These are phyloP conservation scores for Diplosphaera chodatii DNA, from an alignment of 139 green algal species.

Conservation along the genomic window DNA sequence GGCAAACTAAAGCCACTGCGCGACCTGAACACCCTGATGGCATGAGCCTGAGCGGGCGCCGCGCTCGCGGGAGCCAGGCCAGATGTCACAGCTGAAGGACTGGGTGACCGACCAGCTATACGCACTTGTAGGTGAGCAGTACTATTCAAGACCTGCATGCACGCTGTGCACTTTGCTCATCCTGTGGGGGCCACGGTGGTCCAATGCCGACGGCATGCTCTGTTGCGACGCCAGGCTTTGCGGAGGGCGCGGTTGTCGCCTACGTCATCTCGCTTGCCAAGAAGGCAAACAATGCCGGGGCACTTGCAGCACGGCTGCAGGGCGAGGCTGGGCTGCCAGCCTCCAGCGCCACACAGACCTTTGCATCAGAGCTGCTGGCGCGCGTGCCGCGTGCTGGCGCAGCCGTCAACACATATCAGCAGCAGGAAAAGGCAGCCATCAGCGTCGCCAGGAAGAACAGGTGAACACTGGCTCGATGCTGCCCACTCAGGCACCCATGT, in stretches of 20 bases:
- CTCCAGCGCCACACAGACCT: constrained; percentile 34
- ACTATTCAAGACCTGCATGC: too few relatives aligned
- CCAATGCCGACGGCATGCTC: too few relatives aligned
- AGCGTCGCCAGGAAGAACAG: neutral
- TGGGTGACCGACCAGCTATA: constrained; percentile 78
- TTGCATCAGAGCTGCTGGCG: constrained; percentile 54
- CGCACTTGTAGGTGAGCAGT: constrained; percentile 57
- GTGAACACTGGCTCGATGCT: too few relatives aligned
- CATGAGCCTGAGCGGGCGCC: neutral
- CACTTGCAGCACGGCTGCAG: neutral
- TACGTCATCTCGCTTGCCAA: constrained; percentile 35
- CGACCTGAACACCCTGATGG: too few relatives aligned
- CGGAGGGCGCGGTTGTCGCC: constrained; percentile 35
- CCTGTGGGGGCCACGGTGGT: too few relatives aligned
- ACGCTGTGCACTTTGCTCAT: too few relatives aligned
- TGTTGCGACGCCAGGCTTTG: too few relatives aligned
- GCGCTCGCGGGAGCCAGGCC: neutral
- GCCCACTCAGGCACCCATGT: too few relatives aligned
- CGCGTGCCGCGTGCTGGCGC: constrained; percentile 23
- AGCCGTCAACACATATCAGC: constrained; percentile 4
- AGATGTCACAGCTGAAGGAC: constrained; percentile 7
- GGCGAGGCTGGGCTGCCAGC: neutral
- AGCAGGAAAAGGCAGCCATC: constrained; percentile 16
- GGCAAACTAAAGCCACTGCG: too few relatives aligned
- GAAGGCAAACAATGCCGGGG: neutral